phyloP scores from a whole-genome alignment of 495 filamentous ascomycete species.

The Cercophora scortea region DNA sequence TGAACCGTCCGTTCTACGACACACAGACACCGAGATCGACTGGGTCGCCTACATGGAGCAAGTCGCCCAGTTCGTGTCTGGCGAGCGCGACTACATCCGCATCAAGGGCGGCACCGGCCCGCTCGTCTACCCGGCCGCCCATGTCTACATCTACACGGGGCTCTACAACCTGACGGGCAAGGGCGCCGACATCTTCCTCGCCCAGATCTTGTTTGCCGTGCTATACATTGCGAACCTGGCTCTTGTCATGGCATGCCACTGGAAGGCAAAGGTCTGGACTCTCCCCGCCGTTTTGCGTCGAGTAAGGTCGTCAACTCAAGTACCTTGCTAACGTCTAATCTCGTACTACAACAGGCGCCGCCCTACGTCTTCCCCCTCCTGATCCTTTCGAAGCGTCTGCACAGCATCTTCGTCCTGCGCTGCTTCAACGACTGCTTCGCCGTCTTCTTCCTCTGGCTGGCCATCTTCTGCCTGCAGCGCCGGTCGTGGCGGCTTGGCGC shows the following conservation, averaged over 20 bases:
- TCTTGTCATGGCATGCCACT: constrained; percentile 77
- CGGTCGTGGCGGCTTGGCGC: constrained; percentile 64
- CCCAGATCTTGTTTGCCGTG: constrained; percentile 70
- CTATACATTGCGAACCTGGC: constrained; percentile 70
- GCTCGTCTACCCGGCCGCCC: constrained; percentile 86
- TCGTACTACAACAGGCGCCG: constrained; percentile 53
- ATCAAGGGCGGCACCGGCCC: constrained; percentile 88
- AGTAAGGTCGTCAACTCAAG: too few relatives aligned
- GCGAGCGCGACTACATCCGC: constrained; percentile 79
- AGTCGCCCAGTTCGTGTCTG: constrained; percentile 64
- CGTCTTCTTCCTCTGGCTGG: constrained; percentile 68
- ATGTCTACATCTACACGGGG: constrained; percentile 82
- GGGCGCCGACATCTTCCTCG: constrained; percentile 68
- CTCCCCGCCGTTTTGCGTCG: too few relatives aligned
- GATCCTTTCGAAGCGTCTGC: constrained; percentile 81
- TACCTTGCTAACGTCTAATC: not conserved
- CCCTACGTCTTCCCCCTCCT: constrained; percentile 85
- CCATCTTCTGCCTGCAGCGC: constrained; percentile 68
- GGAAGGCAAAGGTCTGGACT: constrained; percentile 52
- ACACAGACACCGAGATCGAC: constrained; percentile 91
- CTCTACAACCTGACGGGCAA: constrained; percentile 71
- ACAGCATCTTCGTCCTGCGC: constrained; percentile 86
- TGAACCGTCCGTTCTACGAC: not conserved
- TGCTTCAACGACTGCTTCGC: constrained; percentile 95
- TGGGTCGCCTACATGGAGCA: constrained; percentile 98